Evolutionary conservation across 1,284 basidiomycete genomes (phyloP).

Genomic region (Apiotrichum domesticum): DNA sequence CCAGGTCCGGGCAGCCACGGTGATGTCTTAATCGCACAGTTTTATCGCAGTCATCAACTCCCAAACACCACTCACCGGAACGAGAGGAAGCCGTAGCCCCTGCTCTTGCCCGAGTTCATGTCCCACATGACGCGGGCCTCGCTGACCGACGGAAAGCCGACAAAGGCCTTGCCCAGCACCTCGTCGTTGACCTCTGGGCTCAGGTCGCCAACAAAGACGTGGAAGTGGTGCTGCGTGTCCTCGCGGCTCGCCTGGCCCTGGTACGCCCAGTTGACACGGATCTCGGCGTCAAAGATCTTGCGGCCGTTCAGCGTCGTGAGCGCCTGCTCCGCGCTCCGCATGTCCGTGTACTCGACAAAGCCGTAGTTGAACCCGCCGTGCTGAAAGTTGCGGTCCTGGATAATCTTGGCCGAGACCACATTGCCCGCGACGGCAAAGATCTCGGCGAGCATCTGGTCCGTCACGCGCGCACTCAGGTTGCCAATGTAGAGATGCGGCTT

Average conservation of each 20-base stretch:
- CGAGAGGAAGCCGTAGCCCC: slow-evolving; percentile 55
- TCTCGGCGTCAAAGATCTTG: slow-evolving; percentile 96
- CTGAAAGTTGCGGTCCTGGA: slow-evolving; percentile 95
- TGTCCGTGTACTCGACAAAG: slow-evolving; percentile 95
- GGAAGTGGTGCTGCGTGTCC: slow-evolving; percentile 90
- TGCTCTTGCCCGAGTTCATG: slow-evolving; percentile 95
- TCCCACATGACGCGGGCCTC: slow-evolving; percentile 99
- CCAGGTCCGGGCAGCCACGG: no score
- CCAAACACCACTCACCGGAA: slow-evolving; percentile 43
- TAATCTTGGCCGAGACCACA: slow-evolving; percentile 96
- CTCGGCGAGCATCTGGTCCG: slow-evolving; percentile 70
- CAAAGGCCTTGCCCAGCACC: slow-evolving; percentile 92
- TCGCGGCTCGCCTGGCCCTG: slow-evolving; percentile 78
- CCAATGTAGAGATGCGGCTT: slow-evolving; percentile 92
- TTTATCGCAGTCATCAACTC: no score
- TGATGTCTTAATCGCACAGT: no score
- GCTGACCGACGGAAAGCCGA: slow-evolving; percentile 85
- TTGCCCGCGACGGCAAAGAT: slow-evolving; percentile 93
- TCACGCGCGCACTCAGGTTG: slow-evolving; percentile 85
- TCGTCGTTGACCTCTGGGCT: slow-evolving; percentile 97
- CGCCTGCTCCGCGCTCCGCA: slow-evolving; percentile 94
- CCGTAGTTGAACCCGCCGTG: slow-evolving; percentile 97
- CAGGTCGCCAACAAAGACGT: slow-evolving; percentile 97
- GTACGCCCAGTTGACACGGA: slow-evolving; percentile 96
- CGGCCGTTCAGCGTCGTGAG: slow-evolving; percentile 93